Percentiles rank a stretch among this genome's conserved stretches.
Evolutionary conservation across 2,329 filamentous ascomycete genomes (phyloP).

Genomic region (Botrytis fabae): DNA sequence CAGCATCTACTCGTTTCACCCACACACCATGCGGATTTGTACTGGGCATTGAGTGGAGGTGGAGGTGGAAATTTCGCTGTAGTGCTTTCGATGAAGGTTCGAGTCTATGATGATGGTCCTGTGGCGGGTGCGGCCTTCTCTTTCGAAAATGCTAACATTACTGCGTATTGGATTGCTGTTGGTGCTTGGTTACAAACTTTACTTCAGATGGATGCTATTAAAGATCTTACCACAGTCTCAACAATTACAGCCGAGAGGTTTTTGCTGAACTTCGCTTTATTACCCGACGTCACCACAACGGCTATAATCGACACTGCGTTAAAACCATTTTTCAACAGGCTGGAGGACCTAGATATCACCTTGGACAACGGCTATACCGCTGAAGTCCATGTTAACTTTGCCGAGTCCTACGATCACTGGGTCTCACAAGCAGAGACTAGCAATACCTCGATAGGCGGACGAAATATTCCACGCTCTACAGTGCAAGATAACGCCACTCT

Average conservation of each 20-base stretch:
- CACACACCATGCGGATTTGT: constrained; percentile 48
- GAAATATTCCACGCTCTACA: not conserved
- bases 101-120: constrained; percentile 5
- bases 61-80: constrained; percentile 49
- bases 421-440: not conserved
- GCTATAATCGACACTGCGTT: not conserved
- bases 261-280: not conserved
- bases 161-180: not conserved
- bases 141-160: not conserved
- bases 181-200: not conserved
- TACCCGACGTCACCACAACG: constrained; percentile 1
- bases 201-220: not conserved
- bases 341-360: not conserved
- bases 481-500: not conserved
- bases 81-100: constrained; percentile 34
- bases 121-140: not conserved
- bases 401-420: not conserved
- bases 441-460: not conserved
- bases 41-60: constrained; percentile 51
- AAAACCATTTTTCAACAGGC: not conserved
- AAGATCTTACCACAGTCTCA: not conserved
- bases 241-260: not conserved
- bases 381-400: not conserved
- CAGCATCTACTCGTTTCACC: constrained; percentile 45
- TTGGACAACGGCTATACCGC: not conserved